Conservation (phyloP, 352 stramenopile genomes). For the Phytophthora aleatoria region DNA sequence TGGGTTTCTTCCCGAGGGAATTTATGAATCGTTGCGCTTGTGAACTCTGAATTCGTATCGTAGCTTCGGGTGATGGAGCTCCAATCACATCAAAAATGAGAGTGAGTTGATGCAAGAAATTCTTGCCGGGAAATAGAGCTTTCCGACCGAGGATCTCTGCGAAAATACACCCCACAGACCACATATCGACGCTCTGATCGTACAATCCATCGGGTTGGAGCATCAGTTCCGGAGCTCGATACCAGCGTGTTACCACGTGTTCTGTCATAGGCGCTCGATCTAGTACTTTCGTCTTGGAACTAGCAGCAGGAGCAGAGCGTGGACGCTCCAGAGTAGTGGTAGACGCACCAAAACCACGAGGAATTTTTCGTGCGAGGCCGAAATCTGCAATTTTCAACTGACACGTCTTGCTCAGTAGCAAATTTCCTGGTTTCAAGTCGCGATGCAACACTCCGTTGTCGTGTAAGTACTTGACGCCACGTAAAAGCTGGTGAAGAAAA, state of each 20-base stretch:
- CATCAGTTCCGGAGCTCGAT: constrained; percentile 92
- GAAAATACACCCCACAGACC: constrained; percentile 88
- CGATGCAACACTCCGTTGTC: constrained; percentile 81
- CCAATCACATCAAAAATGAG: constrained; percentile 83
- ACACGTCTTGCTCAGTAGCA: constrained; percentile 79
- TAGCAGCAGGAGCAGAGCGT: constrained; percentile 49
- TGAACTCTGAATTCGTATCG: constrained; percentile 66
- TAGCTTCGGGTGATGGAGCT: constrained; percentile 49
- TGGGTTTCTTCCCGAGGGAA: constrained; percentile 60
- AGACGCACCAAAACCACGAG: constrained; percentile 18
- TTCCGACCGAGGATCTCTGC: constrained; percentile 80
- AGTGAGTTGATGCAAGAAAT: constrained; percentile 81
- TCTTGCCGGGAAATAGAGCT: constrained; percentile 76
- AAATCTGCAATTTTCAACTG: constrained; percentile 87
- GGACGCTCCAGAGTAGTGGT: constrained; percentile 38
- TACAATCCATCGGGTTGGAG: constrained; percentile 89
- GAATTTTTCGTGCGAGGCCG: constrained; percentile 67
- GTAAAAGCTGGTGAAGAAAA: constrained; percentile 93
- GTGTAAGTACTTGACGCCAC: constrained; percentile 82
- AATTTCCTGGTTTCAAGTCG: constrained; percentile 84
- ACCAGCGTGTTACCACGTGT: constrained; percentile 91
- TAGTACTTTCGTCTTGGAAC: constrained; percentile 16
- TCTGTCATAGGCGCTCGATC: constrained; percentile 71
- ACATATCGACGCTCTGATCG: constrained; percentile 91
- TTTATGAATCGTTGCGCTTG: constrained; percentile 77